A percentile compares a stretch with the other conserved stretches of the same genome.
These are phyloP conservation scores for Xanthoparmelia taractica DNA, from an alignment of 495 filamentous ascomycete genomes.

Conservation along the genomic window DNA sequence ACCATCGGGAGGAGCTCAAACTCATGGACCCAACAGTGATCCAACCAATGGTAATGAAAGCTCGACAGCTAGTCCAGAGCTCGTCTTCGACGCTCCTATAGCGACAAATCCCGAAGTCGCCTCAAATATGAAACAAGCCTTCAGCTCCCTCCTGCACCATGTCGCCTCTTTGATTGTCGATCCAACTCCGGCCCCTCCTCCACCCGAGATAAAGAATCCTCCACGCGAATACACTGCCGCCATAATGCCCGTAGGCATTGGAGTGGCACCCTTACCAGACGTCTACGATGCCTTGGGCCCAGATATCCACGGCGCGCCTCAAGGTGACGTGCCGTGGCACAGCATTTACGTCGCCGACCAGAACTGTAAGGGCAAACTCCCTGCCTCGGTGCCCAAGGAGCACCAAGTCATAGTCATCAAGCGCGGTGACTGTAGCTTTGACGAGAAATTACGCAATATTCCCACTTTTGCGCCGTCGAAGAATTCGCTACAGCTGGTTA, in stretches of 20 bases:
- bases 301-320: slow-evolving; percentile 36
- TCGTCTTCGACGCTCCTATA: slow-evolving; percentile 26
- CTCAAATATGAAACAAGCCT: slow-evolving; percentile 43
- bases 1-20: slow-evolving; percentile 29
- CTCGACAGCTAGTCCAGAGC: slow-evolving; percentile 14
- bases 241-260: slow-evolving; percentile 63
- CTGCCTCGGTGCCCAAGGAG: slow-evolving; percentile 49
- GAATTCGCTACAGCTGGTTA: slow-evolving; percentile 62
- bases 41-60: slow-evolving; percentile 29
- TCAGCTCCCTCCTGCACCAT: slow-evolving; percentile 52
- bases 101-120: slow-evolving; percentile 33
- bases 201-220: slow-evolving; percentile 21
- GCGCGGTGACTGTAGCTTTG: slow-evolving; percentile 80
- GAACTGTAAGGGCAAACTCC: slow-evolving; percentile 55
- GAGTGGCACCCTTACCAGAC: slow-evolving; percentile 67
- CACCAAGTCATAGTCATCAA: slow-evolving; percentile 77
- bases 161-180: slow-evolving; percentile 41
- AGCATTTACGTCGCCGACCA: slow-evolving; percentile 63
- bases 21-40: slow-evolving; percentile 17
- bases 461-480: slow-evolving; percentile 54
- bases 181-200: slow-evolving; percentile 28
- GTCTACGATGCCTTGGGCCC: slow-evolving; percentile 48
- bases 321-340: slow-evolving; percentile 51
- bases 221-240: slow-evolving; percentile 52
- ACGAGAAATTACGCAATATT: slow-evolving; percentile 73